Evolutionary conservation across 495 filamentous ascomycete genomes (phyloP), one percentile per base, ranked within the genome.

Genomic region (Annulohypoxylon bovei): DNA sequence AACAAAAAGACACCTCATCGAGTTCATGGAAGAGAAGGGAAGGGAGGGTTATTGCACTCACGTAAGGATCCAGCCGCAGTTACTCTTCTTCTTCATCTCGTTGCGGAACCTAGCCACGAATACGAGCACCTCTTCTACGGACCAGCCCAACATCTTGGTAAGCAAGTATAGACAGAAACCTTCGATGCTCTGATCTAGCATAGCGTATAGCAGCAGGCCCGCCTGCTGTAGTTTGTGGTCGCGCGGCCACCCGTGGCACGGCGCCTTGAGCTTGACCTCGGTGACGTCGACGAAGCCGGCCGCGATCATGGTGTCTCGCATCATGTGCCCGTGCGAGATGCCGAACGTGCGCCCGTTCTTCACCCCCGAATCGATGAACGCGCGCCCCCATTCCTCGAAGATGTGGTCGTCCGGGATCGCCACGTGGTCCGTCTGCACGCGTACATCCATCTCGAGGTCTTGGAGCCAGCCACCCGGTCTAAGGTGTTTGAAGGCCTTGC

Each of bases 171-270:
- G 39, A 7, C 62, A 33, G 28, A 65, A 57, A 2, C 62, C 62
- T 27, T 65, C 62, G n/a, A 57, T 30, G 30, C 62, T 65, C 39
- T 65, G 62, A 11, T 65, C 62, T 22, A 65, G 30, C 62, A 57
- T 65, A 1, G 62, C 62, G 6, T 46, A 65, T 14, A 65, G 23
- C 7, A 65, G 22, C 30, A 65, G 27, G n/a, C 62, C 62, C 1
- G 62, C 62, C 30, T 65, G 62, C 53, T 65, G 62, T 16, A 65
- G 62, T 23, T 57, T 56, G 6, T 52, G 62, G 40, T 65, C 62
- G 22, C 62, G 62, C 22, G 62, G 62, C 62, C 62, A 65, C 6
- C 62, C 62, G 32, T 65, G 62, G 16, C 39, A 46, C 6, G 62
- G 62, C 30, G 30, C 28, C 52, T 65, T 65, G 39, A 65, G 35